Evolutionary conservation across 2,329 filamentous ascomycete genomes (phyloP).

Genomic region (Westerdykella sp.): DNA sequence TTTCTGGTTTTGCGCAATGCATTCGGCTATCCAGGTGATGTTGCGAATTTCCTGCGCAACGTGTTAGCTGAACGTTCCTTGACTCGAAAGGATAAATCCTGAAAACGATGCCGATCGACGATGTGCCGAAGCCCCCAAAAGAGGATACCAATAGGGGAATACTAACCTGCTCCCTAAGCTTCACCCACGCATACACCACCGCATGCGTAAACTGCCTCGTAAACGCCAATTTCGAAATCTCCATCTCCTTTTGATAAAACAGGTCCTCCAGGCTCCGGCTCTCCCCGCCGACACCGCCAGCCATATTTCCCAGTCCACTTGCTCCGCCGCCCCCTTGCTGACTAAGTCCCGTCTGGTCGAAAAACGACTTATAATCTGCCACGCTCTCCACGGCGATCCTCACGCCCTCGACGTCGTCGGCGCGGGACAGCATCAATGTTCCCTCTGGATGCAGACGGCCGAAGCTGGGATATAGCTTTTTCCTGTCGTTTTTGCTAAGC

Average conservation of each 20-base stretch:
- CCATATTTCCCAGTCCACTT: conserved; percentile 75
- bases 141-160: background rate
- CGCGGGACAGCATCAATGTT: conserved; percentile 86
- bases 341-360: conserved; percentile 80
- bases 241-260: conserved; percentile 99
- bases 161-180: conserved; percentile 89
- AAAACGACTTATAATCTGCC: conserved; percentile 89
- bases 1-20: conserved; percentile 99
- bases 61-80: too few relatives aligned
- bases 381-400: conserved; percentile 89
- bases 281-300: conserved; percentile 69
- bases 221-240: conserved; percentile 90
- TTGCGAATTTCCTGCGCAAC: conserved; percentile 83
- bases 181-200: conserved; percentile 96
- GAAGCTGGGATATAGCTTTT: conserved; percentile 91
- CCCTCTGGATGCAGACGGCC: conserved; percentile 91
- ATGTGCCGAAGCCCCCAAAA: too few relatives aligned
- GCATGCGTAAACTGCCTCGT: conserved; percentile 93
- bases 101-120: too few relatives aligned
- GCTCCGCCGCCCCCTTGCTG: conserved; percentile 55
- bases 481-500: conserved; percentile 84
- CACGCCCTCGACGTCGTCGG: conserved; percentile 92
- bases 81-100: background rate
- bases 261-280: conserved; percentile 90
- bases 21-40: conserved; percentile 99